A percentile compares a stretch with the other conserved stretches of the same genome.
These are phyloP conservation scores for Leptomonas seymouri DNA, from an alignment of 208 protist genomes.

Conservation along the genomic window DNA sequence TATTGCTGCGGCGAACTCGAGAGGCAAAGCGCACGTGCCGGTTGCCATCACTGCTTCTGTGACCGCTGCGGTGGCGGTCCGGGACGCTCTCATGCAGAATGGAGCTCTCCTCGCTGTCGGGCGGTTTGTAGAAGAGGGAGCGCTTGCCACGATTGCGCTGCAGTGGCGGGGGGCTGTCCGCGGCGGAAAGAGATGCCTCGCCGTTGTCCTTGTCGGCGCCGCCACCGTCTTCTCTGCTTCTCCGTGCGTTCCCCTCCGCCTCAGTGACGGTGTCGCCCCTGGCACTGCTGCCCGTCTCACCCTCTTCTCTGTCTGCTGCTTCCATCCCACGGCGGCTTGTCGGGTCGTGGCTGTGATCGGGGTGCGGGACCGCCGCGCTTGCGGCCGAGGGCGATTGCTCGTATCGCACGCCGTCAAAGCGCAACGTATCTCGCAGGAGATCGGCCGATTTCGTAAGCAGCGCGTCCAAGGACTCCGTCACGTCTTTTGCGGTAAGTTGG, in stretches of 20 bases:
- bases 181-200: neutral
- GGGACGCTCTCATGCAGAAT: neutral
- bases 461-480: slow-evolving; percentile 14
- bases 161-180: slow-evolving; percentile 18
- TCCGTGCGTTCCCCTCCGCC: too few relatives aligned
- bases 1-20: neutral
- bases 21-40: slow-evolving; percentile 21
- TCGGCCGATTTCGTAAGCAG: slow-evolving; percentile 13
- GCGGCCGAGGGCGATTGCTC: slow-evolving; percentile 15
- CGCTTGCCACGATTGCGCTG: slow-evolving; percentile 43
- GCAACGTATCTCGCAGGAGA: slow-evolving; percentile 23
- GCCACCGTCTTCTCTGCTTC: neutral
- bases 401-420: slow-evolving; percentile 30
- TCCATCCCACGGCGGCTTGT: too few relatives aligned
- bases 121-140: slow-evolving; percentile 43
- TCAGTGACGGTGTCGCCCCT: too few relatives aligned
- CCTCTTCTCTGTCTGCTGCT: too few relatives aligned
- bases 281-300: too few relatives aligned
- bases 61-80: neutral
- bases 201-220: neutral
- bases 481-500: slow-evolving; percentile 1
- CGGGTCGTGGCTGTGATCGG: neutral
- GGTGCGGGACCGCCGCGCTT: neutral
- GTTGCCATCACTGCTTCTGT: neutral
- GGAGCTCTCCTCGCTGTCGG: slow-evolving; percentile 5